Conservation (phyloP, 2,329 filamentous ascomycete species). For the Diaporthe helianthi region DNA sequence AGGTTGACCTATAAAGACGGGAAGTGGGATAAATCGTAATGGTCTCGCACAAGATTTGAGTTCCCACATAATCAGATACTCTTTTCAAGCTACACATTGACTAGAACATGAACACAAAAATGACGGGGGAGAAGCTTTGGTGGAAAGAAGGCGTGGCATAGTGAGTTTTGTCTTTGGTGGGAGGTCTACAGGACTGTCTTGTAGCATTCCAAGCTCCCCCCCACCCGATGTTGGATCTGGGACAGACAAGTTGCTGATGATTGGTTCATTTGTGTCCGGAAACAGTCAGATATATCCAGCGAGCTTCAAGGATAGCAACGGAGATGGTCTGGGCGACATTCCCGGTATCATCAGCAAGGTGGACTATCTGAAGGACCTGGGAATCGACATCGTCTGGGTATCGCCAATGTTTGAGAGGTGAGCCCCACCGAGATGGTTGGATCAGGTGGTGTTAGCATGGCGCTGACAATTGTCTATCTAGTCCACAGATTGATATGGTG, state of each 20-base stretch:
- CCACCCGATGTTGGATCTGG: not conserved
- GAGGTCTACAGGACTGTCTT: not conserved
- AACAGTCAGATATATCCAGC: constrained; percentile 60
- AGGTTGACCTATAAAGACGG: not conserved
- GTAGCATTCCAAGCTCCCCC: not conserved
- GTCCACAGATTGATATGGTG: constrained; percentile 52
- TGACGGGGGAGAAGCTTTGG: constrained; percentile 29
- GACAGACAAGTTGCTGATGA: not conserved
- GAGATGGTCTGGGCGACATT: constrained; percentile 61
- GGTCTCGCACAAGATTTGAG: not conserved
- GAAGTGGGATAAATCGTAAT: not conserved
- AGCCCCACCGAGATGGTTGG: not conserved
- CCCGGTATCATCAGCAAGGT: constrained; percentile 60
- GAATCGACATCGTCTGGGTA: constrained; percentile 59
- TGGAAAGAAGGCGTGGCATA: constrained; percentile 36
- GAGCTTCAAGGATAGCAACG: constrained; percentile 62
- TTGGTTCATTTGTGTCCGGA: not conserved
- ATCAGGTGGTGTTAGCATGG: not conserved
- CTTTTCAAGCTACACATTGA: not conserved
- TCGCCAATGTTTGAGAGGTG: constrained; percentile 42
- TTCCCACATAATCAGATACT: not conserved
- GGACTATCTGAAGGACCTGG: constrained; percentile 58
- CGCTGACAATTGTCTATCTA: constrained; percentile 42
- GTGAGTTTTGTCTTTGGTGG: constrained; percentile 28
- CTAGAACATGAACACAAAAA: not conserved